Evolutionary conservation across 352 stramenopile genomes (phyloP).

Genomic region (Globisporangium nodosum): DNA sequence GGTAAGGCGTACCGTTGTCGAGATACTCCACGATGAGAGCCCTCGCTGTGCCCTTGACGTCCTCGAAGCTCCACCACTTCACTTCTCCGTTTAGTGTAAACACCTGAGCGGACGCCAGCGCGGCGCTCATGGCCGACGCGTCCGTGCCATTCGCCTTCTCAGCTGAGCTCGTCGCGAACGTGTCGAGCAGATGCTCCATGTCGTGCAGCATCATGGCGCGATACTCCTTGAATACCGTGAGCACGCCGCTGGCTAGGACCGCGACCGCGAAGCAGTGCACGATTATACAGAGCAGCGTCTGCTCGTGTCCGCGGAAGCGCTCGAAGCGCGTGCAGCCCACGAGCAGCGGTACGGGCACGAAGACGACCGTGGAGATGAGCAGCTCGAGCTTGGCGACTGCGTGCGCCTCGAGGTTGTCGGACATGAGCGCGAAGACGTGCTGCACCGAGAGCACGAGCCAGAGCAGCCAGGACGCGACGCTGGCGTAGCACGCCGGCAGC

Average conservation of each 20-base stretch:
- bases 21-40: conserved; percentile 44
- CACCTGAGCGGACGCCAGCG: conserved; percentile 2
- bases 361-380: conserved; percentile 45
- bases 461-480: conserved; percentile 45
- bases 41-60: conserved; percentile 45
- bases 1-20: conserved; percentile 25
- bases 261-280: conserved; percentile 62
- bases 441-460: conserved; percentile 43
- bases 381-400: conserved; percentile 26
- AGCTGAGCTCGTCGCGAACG: neutral
- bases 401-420: conserved; percentile 27
- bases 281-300: conserved; percentile 53
- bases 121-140: neutral
- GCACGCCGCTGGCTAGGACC: conserved; percentile 36
- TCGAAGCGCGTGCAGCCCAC: conserved; percentile 44
- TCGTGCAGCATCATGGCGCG: conserved; percentile 43
- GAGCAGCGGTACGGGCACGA: conserved; percentile 53
- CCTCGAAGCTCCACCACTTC: conserved; percentile 55
- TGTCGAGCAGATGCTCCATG: conserved; percentile 39
- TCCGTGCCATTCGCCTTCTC: neutral
- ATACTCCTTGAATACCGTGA: conserved; percentile 39
- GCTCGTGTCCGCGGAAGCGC: conserved; percentile 51
- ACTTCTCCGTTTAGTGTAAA: conserved; percentile 28
- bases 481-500: conserved; percentile 55
- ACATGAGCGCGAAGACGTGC: conserved; percentile 36